Base-by-base conservation (phyloP, 2,329 filamentous ascomycete species). In the Mycosphaerella sp. region DNA sequence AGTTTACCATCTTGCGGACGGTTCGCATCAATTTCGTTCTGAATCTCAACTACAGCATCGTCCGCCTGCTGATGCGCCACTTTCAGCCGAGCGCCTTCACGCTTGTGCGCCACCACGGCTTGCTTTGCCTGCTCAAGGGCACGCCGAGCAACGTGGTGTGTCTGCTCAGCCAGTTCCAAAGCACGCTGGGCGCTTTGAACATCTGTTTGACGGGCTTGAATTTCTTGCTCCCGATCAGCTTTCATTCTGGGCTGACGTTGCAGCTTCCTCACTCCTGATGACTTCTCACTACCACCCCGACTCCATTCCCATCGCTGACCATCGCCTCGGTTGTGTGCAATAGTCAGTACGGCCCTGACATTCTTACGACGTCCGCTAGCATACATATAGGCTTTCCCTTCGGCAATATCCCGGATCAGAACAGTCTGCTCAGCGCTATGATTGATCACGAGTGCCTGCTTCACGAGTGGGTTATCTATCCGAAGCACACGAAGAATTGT, bases 391-490 rank as follows among this genome's bases (percentile, higher is more conserved):
- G 75, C 71, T 39, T 84, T 75, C 1, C 85, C 93, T 50, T 87
- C 79, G 1, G 75, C 68, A 25, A 86, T 75, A 27, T 84, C 75
- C 49, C 82, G 75, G 48, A 96, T 81, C 0, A 98, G 75, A 5
- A 95, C 80, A 6, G 85, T 81, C 67, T 96, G 90, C 55, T 98
- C 93, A 46, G 96, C 88, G 6, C 73, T 71, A 60, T 89, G 79
- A 55, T 84, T 85, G 66, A 97, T 93, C 62, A 98, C 85, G 41
- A 97, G 73, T 53, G 89, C 84, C 54, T 89, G 86, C 44, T 83
- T 83, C 16, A 96, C 84, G 39, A 86, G 71, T 16, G 86, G 79
- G 59, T 91, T 82, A 54, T 93, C 87, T 55, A 97, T 86, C 59
- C 79, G 84, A 46, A 98, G 75, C 1, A 87, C 81, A 44, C 87